A percentile compares a stretch with the other conserved stretches of the same genome.
Conservation (phyloP, 2,329 filamentous ascomycete genomes). For the Aspergillus viridinutans region DNA sequence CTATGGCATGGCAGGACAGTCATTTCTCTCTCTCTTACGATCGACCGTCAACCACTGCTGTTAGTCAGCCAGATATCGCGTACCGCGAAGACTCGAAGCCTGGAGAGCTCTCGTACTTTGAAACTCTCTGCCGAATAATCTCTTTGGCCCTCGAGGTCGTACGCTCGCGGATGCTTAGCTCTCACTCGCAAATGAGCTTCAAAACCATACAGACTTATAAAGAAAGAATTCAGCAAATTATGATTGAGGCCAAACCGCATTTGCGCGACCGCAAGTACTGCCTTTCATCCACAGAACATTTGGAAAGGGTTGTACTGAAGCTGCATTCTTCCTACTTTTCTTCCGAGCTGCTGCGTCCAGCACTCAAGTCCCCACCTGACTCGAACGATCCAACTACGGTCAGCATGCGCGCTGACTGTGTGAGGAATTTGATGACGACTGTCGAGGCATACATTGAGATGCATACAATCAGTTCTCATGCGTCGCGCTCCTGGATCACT, state of each 20-base stretch:
- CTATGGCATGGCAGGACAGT: slow-evolving; percentile 62
- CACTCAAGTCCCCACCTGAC: slow-evolving; percentile 51
- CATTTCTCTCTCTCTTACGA: slow-evolving; percentile 62
- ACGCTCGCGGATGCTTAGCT: slow-evolving; percentile 52
- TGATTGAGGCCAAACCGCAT: slow-evolving; percentile 55
- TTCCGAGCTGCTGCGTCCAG: slow-evolving; percentile 59
- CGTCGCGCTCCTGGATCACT: slow-evolving; percentile 45
- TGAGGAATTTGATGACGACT: slow-evolving; percentile 52
- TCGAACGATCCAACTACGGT: slow-evolving; percentile 36
- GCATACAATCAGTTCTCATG: slow-evolving; percentile 39
- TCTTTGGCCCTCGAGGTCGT: slow-evolving; percentile 54
- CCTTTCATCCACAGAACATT: slow-evolving; percentile 44
- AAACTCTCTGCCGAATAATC: slow-evolving; percentile 56
- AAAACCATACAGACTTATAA: slow-evolving; percentile 54
- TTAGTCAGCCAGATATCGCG: slow-evolving; percentile 49
- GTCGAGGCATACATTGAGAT: slow-evolving; percentile 60
- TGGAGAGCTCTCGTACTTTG: slow-evolving; percentile 53
- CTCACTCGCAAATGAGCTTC: slow-evolving; percentile 51
- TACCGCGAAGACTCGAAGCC: slow-evolving; percentile 46
- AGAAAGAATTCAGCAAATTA: slow-evolving; percentile 54
- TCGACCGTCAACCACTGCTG: slow-evolving; percentile 52
- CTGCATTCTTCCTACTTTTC: slow-evolving; percentile 60
- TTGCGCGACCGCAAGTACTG: slow-evolving; percentile 51
- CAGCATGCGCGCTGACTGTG: slow-evolving; percentile 50
- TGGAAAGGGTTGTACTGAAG: slow-evolving; percentile 58